Conservation (phyloP, 2,329 filamentous ascomycete species). For the Fusarium ambrosium region DNA sequence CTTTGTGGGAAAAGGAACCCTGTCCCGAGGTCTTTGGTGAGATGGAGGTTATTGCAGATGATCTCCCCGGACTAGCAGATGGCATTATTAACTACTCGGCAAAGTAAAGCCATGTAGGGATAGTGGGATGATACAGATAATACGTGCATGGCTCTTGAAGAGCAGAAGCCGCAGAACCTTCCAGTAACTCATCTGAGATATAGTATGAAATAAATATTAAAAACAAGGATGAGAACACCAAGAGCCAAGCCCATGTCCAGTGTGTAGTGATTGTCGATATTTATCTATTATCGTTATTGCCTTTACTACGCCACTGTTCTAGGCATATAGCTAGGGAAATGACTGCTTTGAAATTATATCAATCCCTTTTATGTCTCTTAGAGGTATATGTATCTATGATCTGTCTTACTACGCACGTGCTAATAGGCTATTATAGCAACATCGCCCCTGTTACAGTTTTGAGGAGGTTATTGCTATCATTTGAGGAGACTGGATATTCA, state of each 20-base stretch:
- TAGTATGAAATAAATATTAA: neutral
- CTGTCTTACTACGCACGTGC: neutral
- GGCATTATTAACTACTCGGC: slow-evolving; percentile 18
- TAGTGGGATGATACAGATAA: too few relatives aligned
- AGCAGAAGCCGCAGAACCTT: too few relatives aligned
- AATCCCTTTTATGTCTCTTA: neutral
- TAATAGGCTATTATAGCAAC: neutral
- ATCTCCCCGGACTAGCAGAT: slow-evolving; percentile 34
- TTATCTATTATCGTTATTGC: neutral
- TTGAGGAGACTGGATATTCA: neutral
- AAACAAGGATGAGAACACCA: neutral
- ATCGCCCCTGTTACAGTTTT: neutral
- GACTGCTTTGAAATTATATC: neutral
- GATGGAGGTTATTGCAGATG: slow-evolving; percentile 40
- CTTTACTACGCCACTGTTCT: neutral
- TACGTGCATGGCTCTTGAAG: too few relatives aligned
- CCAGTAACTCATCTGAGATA: neutral
- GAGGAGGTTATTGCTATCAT: neutral
- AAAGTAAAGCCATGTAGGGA: neutral
- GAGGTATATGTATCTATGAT: neutral
- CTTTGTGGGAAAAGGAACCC: slow-evolving; percentile 33
- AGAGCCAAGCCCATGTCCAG: neutral
- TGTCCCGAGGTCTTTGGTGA: slow-evolving; percentile 37
- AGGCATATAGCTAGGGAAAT: neutral
- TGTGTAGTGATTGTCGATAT: neutral